A percentile compares a stretch with the other conserved stretches of the same genome.
Conservation (phyloP, 495 filamentous ascomycete genomes). For the Aspergillus steynii region DNA sequence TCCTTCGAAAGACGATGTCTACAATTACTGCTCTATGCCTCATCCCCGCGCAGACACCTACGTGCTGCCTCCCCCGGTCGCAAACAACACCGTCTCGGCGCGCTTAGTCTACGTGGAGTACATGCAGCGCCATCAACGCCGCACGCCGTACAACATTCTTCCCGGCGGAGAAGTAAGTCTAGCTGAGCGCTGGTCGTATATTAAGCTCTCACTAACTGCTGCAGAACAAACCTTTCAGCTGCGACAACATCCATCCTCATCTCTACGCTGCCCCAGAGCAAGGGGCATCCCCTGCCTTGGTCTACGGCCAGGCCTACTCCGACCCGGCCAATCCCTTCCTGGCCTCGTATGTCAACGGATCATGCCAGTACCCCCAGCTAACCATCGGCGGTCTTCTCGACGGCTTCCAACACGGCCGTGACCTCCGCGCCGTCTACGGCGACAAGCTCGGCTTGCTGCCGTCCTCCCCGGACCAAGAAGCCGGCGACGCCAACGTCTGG, state of each 20-base stretch:
- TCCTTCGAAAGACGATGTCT: constrained; percentile 27
- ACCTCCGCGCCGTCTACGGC: constrained; percentile 40
- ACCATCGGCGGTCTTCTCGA: constrained; percentile 45
- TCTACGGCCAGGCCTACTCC: constrained; percentile 44
- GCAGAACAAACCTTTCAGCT: constrained; percentile 44
- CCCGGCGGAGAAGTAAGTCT: constrained; percentile 39
- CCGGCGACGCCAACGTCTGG: constrained; percentile 34
- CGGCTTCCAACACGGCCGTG: constrained; percentile 43
- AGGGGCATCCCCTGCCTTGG: constrained; percentile 29
- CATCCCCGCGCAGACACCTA: constrained; percentile 42
- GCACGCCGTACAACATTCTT: constrained; percentile 44
- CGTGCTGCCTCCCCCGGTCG: constrained; percentile 28
- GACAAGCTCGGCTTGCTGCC: constrained; percentile 38
- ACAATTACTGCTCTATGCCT: constrained; percentile 50
- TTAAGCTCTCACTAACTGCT: constrained; percentile 1
- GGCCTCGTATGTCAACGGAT: constrained; percentile 32
- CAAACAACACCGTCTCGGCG: constrained; percentile 29
- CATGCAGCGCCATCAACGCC: constrained; percentile 44
- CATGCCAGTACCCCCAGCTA: constrained; percentile 48
- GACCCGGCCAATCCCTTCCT: constrained; percentile 42
- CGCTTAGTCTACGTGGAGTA: constrained; percentile 43
- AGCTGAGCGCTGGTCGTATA: not conserved
- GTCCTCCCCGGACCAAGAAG: constrained; percentile 4
- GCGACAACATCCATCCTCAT: constrained; percentile 41
- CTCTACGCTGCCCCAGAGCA: constrained; percentile 35